These are phyloP conservation scores for Suillus weaverae DNA, from an alignment of 768 basidiomycete species.

Conservation along the genomic window DNA sequence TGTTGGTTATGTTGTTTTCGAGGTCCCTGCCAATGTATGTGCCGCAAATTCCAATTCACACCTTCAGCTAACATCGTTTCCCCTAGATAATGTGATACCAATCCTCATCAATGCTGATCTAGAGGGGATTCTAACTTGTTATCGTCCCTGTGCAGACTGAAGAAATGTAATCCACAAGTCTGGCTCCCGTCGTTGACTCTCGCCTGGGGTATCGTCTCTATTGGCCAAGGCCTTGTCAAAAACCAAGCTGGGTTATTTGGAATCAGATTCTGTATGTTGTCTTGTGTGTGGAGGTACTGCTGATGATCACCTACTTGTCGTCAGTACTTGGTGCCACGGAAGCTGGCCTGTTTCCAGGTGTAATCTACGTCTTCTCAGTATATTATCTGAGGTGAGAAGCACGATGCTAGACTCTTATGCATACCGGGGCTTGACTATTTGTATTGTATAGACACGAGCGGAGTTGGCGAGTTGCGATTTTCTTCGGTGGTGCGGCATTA, in stretches of 20 bases:
- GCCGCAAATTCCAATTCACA: not conserved
- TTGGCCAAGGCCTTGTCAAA: constrained; percentile 54
- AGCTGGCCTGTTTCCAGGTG: constrained; percentile 62
- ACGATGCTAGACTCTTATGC: not conserved
- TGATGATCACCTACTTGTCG: not conserved
- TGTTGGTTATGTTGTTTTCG: constrained; percentile 59
- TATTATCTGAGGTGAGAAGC: constrained; percentile 48
- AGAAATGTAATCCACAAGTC: constrained; percentile 56
- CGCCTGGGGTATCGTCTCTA: constrained; percentile 55
- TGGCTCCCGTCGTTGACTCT: constrained; percentile 65
- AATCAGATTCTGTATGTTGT: constrained; percentile 49
- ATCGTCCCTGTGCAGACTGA: constrained; percentile 39
- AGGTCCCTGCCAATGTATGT: constrained; percentile 57
- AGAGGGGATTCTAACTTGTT: constrained; percentile 5
- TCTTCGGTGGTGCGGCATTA: constrained; percentile 61
- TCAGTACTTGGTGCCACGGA: constrained; percentile 57
- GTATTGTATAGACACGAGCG: constrained; percentile 46
- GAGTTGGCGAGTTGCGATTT: constrained; percentile 60
- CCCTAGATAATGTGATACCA: constrained; percentile 27
- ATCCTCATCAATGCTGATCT: not conserved
- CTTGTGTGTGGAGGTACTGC: not conserved
- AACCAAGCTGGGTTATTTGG: constrained; percentile 55
- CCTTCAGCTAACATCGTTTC: not conserved
- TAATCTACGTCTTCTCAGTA: constrained; percentile 57
- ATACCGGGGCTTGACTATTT: not conserved